Percentiles rank a stretch among this genome's conserved stretches.
Conservation (phyloP, 2,329 filamentous ascomycete species). For the Ceratocystis papillata region DNA sequence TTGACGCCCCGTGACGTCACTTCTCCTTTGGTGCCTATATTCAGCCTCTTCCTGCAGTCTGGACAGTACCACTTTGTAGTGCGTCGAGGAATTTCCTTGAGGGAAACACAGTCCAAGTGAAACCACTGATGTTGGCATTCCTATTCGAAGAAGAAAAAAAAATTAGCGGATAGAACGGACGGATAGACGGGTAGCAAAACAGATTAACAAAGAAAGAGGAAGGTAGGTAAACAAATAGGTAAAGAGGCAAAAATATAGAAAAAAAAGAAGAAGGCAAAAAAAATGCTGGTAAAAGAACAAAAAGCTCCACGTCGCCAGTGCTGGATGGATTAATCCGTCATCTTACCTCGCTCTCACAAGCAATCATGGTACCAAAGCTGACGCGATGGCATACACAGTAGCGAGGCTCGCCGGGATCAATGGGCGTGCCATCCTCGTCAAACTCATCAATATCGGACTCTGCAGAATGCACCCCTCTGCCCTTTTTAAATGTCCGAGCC, state of each 20-base stretch:
- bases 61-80: constrained; percentile 80
- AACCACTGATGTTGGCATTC: constrained; percentile 78
- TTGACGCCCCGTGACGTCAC: constrained; percentile 48
- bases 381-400: constrained; percentile 74
- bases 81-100: constrained; percentile 56
- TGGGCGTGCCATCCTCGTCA: constrained; percentile 56
- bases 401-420: constrained; percentile 63
- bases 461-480: constrained; percentile 33
- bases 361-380: constrained; percentile 73
- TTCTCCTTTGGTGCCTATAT: constrained; percentile 53
- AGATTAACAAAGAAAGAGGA: too few relatives aligned
- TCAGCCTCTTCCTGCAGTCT: constrained; percentile 54
- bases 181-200: too few relatives aligned
- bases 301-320: too few relatives aligned
- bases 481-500: constrained; percentile 45
- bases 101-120: constrained; percentile 64
- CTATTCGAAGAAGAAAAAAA: constrained; percentile 28
- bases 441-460: constrained; percentile 48
- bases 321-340: not conserved
- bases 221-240: not conserved
- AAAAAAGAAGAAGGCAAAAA: too few relatives aligned
- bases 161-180: constrained; percentile 24
- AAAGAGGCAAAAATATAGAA: not conserved
- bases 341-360: constrained; percentile 67
- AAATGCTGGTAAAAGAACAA: too few relatives aligned